Percentiles rank a stretch among this genome's conserved stretches.
These are phyloP conservation scores for Thraustochytrium striatum DNA, from an alignment of 352 stramenopile genomes.

Conservation along the genomic window DNA sequence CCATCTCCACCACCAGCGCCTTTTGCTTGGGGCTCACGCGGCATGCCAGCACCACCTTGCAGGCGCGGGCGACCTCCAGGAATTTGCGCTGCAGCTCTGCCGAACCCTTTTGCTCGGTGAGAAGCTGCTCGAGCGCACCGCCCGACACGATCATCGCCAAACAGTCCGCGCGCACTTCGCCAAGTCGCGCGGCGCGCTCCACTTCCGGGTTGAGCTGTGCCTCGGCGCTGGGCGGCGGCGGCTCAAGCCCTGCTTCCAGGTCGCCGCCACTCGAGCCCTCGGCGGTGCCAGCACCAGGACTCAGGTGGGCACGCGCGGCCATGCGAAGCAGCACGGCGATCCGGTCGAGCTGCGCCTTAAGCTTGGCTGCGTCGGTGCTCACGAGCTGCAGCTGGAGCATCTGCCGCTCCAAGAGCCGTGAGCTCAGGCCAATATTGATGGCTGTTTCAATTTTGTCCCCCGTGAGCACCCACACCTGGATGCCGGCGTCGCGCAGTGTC, in stretches of 20 bases:
- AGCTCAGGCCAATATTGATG: slow-evolving; percentile 86
- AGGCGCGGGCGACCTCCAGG: slow-evolving; percentile 67
- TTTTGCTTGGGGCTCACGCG: slow-evolving; percentile 97
- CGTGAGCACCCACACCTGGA: slow-evolving; percentile 89
- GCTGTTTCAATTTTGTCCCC: slow-evolving; percentile 89
- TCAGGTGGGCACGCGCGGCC: background rate
- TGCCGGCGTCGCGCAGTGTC: slow-evolving; percentile 71
- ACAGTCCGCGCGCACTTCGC: background rate
- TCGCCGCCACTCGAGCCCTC: background rate
- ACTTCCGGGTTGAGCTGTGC: background rate
- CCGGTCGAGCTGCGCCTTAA: slow-evolving; percentile 26
- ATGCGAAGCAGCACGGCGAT: slow-evolving; percentile 2
- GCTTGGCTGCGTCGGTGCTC: background rate
- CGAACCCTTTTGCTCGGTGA: slow-evolving; percentile 43
- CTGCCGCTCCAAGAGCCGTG: slow-evolving; percentile 64
- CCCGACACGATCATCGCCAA: slow-evolving; percentile 41
- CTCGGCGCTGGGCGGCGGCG: too few species aligned
- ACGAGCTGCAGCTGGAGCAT: slow-evolving; percentile 50
- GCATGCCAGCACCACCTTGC: slow-evolving; percentile 93
- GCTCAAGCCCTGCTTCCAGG: too few species aligned
- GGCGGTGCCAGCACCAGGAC: too few species aligned
- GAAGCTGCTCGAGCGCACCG: slow-evolving; percentile 13
- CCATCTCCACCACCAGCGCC: slow-evolving; percentile 91
- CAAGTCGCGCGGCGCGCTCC: background rate
- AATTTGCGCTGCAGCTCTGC: slow-evolving; percentile 46